Evolutionary conservation across 2,329 filamentous ascomycete species (phyloP), one percentile per base, ranked within the genome.

Genomic region (Bipolaris sorokiniana): DNA sequence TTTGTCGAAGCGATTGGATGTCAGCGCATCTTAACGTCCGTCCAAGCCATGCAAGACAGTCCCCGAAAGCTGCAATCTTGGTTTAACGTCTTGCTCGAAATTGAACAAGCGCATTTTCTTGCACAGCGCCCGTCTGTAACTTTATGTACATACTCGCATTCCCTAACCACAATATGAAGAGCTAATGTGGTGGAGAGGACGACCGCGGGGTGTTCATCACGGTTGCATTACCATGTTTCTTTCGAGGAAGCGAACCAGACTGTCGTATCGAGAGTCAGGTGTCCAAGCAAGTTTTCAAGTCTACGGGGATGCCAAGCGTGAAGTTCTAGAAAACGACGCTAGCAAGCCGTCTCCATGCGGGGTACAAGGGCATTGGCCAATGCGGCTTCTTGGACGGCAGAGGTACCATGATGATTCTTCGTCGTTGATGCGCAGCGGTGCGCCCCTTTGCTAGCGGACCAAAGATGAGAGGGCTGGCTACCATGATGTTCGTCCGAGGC

Each of bases 261-360:
- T 6, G 7, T 23, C 26, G 13, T 26, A 10, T 26, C 46, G 26
- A 48, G 9, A 36, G 22, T 37, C 46, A 38, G 37, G 46, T 48
- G 34, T 48, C 11, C 34, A 16, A 13, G 9, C 34, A 38, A 38
- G 31, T 34, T 23, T 15, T 37, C 20, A 26, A 37, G 20, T 48
- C 13, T 15, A 48, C 22, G 33, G 26, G 31, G 33, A n/a, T 22
- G 46, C 34, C 33, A 48, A 48, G 46, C n/a, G 34, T 16, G 33
- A 33, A 38, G 46, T 38, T 48, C 46, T 37, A 26, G 46, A 48
- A 26, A 48, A 16, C 28, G 13, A 15, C 46, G 33, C 33, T 48
- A 48, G 46, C 33, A 34, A 48, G 46, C 33, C 46, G 33, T 22
- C 46, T 48, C 34, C 46, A 48, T 28, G 46, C 46, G 46, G 46